phyloP scores from a whole-genome alignment of 73 alveolate species.

The Paramecium sexaurelia region DNA sequence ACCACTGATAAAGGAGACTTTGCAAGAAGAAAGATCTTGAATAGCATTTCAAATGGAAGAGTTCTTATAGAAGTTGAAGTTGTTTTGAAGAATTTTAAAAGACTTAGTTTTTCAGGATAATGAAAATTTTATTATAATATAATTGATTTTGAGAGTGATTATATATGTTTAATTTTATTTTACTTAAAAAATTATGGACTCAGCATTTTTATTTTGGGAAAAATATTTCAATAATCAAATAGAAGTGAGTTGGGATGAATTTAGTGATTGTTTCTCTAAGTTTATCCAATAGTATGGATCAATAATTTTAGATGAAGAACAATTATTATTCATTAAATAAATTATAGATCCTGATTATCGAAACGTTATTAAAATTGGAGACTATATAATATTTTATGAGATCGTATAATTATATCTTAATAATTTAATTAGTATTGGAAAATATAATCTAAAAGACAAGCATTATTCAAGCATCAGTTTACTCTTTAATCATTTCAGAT shows the following conservation, averaged over 20 bases:
- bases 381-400: slow-evolving; percentile 29
- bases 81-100: neutral
- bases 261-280: neutral
- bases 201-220: slow-evolving; percentile 50
- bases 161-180: neutral
- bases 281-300: slow-evolving; percentile 32
- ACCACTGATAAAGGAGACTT: slow-evolving; percentile 61
- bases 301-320: slow-evolving; percentile 19
- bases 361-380: slow-evolving; percentile 35
- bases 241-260: slow-evolving; percentile 55
- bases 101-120: slow-evolving; percentile 53
- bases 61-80: slow-evolving; percentile 70
- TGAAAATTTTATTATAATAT: neutral
- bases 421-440: slow-evolving; percentile 14
- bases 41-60: slow-evolving; percentile 70
- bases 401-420: neutral
- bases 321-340: neutral
- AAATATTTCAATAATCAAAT: slow-evolving; percentile 31
- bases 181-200: neutral
- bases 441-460: slow-evolving; percentile 23
- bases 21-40: slow-evolving; percentile 59
- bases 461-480: slow-evolving; percentile 3
- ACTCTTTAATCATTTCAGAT: neutral
- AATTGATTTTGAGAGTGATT: neutral
- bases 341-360: slow-evolving; percentile 55